Conservation (phyloP, 257 asterid genomes). For the Solanum clarkiae region DNA sequence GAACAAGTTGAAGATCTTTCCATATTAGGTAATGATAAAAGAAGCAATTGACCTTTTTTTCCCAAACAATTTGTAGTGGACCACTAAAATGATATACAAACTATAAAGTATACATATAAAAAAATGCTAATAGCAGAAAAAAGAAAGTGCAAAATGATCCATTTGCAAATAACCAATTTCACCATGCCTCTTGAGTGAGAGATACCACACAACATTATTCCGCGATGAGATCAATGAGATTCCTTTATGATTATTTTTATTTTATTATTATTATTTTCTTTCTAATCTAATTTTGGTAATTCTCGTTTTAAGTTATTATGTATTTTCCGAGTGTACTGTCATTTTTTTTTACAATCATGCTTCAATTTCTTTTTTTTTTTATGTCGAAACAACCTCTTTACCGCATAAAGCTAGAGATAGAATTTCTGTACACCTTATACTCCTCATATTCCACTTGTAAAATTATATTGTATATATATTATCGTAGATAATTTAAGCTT, state of each 20-base stretch:
- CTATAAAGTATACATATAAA: not conserved
- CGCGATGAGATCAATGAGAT: not conserved
- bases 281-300: too few species aligned
- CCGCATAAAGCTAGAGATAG: not conserved
- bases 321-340: too few species aligned
- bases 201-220: too few species aligned
- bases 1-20: not conserved
- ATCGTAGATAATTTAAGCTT: not conserved
- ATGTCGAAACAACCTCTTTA: rapidly evolving
- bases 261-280: not conserved
- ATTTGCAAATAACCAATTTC: not conserved
- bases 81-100: not conserved
- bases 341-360: too few species aligned
- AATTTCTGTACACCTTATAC: rapidly evolving
- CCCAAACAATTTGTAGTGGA: not conserved
- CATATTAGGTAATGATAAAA: not conserved
- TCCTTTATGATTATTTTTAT: not conserved
- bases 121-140: not conserved
- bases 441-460: not conserved
- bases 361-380: not conserved
- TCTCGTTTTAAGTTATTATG: too few species aligned
- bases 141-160: not conserved
- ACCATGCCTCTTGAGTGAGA: too few species aligned
- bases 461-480: not conserved
- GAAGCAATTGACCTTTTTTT: not conserved